phyloP scores from a whole-genome alignment of 2,329 filamentous ascomycete genomes.

The Fusarium sp. region DNA sequence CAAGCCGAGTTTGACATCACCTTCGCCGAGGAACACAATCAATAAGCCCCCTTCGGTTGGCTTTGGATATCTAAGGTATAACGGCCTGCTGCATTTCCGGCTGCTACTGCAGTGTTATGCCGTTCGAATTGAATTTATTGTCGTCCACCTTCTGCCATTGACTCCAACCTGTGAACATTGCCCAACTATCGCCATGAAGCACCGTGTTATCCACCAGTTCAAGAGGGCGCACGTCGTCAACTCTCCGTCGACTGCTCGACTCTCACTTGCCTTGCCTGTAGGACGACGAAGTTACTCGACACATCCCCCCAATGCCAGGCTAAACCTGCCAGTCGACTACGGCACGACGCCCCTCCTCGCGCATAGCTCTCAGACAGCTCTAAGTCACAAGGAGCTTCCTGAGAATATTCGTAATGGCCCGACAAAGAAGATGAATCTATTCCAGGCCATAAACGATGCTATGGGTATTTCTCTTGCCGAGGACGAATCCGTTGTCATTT shows the following conservation, averaged over 20 bases:
- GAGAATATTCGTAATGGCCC: conserved; percentile 72
- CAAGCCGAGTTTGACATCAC: conserved; percentile 54
- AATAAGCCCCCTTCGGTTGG: conserved; percentile 40
- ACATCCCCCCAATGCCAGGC: conserved; percentile 69
- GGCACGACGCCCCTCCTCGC: conserved; percentile 82
- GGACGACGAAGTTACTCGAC: conserved; percentile 62
- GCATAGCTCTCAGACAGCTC: conserved; percentile 79
- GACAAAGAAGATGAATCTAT: conserved; percentile 91
- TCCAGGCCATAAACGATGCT: conserved; percentile 92
- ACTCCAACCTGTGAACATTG: conserved; percentile 7
- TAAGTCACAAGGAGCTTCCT: conserved; percentile 79
- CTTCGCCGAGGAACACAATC: conserved; percentile 45
- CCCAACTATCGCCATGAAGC: conserved; percentile 49
- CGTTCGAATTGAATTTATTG: conserved; percentile 21
- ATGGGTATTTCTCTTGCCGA: conserved; percentile 83
- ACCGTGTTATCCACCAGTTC: conserved; percentile 49
- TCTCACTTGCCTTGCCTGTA: conserved; percentile 32
- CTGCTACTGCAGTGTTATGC: conserved; percentile 22
- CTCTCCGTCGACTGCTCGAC: conserved; percentile 29
- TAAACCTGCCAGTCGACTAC: conserved; percentile 92
- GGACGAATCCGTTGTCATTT: conserved; percentile 89
- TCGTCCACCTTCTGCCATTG: conserved; percentile 15
- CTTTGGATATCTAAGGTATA: conserved; percentile 40
- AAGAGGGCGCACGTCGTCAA: conserved; percentile 45
- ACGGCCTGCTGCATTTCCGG: conserved; percentile 6